phyloP scores from a whole-genome alignment of 2,329 filamentous ascomycete species.

The Amphichorda felina region DNA sequence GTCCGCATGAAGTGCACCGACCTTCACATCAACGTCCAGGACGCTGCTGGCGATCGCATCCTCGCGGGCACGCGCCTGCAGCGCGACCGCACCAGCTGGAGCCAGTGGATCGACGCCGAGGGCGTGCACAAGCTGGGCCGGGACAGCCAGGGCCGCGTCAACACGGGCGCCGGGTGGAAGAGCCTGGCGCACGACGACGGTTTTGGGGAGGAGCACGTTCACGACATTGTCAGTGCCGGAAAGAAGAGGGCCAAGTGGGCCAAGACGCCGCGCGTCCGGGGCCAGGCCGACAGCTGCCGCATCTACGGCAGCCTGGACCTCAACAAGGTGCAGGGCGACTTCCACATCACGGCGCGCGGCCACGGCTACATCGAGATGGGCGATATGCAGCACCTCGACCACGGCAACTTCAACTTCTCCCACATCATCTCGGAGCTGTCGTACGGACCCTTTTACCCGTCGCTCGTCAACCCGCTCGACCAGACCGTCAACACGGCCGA shows the following conservation, averaged over 20 bases:
- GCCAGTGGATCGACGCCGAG: constrained; percentile 64
- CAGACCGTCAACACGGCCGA: constrained; percentile 70
- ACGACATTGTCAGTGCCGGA: constrained; percentile 72
- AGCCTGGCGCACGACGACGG: constrained; percentile 38
- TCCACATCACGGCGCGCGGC: constrained; percentile 90
- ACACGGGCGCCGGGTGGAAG: constrained; percentile 47
- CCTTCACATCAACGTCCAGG: constrained; percentile 94
- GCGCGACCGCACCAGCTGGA: constrained; percentile 70
- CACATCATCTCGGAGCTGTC: constrained; percentile 94
- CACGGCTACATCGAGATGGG: constrained; percentile 85
- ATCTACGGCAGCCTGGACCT: constrained; percentile 83
- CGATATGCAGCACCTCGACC: constrained; percentile 59
- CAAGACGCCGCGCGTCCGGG: constrained; percentile 61
- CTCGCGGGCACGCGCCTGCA: constrained; percentile 64
- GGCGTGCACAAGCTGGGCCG: constrained; percentile 50
- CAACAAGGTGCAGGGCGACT: constrained; percentile 96
- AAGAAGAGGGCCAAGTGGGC: constrained; percentile 53
- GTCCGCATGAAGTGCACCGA: constrained; percentile 78
- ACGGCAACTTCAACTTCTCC: constrained; percentile 85
- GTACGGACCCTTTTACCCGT: constrained; percentile 94
- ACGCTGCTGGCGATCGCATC: constrained; percentile 85
- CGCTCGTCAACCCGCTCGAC: constrained; percentile 87
- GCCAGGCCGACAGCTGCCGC: constrained; percentile 61
- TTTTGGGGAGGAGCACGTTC: constrained; percentile 72
- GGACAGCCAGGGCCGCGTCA: constrained; percentile 40